Base-by-base conservation (phyloP, 345 rosid genomes). In the Melastoma malabathricum region DNA sequence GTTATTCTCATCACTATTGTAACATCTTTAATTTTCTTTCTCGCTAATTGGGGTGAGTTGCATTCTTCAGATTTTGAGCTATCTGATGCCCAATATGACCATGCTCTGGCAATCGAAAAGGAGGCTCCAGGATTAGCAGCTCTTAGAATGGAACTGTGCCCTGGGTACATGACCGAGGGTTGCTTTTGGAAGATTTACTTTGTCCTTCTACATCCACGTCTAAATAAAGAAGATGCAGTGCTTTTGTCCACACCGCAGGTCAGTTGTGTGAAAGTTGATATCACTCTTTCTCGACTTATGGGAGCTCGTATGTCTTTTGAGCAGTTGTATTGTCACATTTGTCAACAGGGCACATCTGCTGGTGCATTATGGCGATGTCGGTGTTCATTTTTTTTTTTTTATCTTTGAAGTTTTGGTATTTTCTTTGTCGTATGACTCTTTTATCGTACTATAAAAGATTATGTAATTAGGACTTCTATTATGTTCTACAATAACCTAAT, bases 101-200 rank as follows among this genome's bases (percentile, higher is more conserved):
- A 92, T 69, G 90, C 90, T 62, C 67, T 84, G 76, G 88, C 89
- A 25, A 81, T 92, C 52, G 94, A 92, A 52, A 76, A 67, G 54
- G 81, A 81, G 46, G 78, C 86, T 29, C 94, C 94, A 5, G 76
- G 86, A 70, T 68, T 92, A 66, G 83, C 84, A 58, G 88, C 84
- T 46, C 69, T 84, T 1, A 76, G 97, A 70, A 72, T 84, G 52
- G 95, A 87, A 45, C 81, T 92, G 59, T 92, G 99, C 62, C 95
- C 97, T 0, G 83, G 84, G 59, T 80, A 79, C 74, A 84, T 88
- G 97, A 84, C 75, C 57, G 94, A 81, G 43, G 75, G 67, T 65
- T 75, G 87, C 78, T 88, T 93, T 69, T 93, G 99, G 97, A 93
- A 84, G 77, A 83, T 93, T 41, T 93, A 88, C 65, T 92, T 85